phyloP scores from a whole-genome alignment of 768 basidiomycete species.

The Tricholoma sp. region DNA sequence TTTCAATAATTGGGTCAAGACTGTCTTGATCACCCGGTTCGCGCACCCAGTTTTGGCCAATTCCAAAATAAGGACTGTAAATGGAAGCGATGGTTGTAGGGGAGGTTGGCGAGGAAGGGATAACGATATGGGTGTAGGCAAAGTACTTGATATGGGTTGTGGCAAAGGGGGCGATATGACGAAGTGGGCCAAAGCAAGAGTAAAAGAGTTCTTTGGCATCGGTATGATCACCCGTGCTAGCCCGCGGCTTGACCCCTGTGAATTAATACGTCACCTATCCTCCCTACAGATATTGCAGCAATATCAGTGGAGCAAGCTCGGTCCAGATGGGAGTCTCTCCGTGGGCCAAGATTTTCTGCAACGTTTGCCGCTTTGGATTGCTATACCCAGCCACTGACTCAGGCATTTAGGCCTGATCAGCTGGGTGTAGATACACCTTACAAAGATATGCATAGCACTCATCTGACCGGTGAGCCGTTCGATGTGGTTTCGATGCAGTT shows the following conservation, averaged over 20 bases:
- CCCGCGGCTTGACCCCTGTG: constrained; percentile 3
- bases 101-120: constrained; percentile 26
- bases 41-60: constrained; percentile 61
- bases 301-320: constrained; percentile 89
- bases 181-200: constrained; percentile 89
- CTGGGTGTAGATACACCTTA: constrained; percentile 32
- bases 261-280: not conserved
- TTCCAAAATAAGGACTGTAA: constrained; percentile 23
- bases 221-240: constrained; percentile 40
- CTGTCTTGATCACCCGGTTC: constrained; percentile 89
- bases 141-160: constrained; percentile 94
- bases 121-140: constrained; percentile 42
- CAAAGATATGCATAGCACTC: constrained; percentile 6
- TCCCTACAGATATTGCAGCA: constrained; percentile 71
- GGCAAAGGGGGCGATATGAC: constrained; percentile 98
- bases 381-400: constrained; percentile 67
- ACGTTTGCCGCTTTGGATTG: constrained; percentile 86
- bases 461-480: constrained; percentile 47
- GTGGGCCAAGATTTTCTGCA: constrained; percentile 62
- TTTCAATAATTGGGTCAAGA: constrained; percentile 99
- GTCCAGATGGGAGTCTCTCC: constrained; percentile 54
- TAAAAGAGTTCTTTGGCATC: constrained; percentile 73
- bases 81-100: constrained; percentile 17
- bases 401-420: constrained; percentile 57
- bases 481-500: constrained; percentile 99